Percentiles rank a stretch among this genome's conserved stretches.
Conservation (phyloP, 345 rosid species). For the Rhizophora mangle region DNA sequence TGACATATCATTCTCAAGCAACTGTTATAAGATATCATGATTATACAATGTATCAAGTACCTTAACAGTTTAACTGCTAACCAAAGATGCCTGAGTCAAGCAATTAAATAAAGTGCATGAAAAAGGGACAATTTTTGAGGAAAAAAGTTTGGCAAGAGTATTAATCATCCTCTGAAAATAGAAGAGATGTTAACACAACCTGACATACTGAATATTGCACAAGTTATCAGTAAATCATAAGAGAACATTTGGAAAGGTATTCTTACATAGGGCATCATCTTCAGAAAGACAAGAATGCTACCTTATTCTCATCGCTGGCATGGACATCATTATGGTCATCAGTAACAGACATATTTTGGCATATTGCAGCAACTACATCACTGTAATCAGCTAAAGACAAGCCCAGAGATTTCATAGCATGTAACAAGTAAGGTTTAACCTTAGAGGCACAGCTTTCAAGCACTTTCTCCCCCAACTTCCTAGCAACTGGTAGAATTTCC, state of each 20-base stretch:
- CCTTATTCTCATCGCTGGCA: constrained; percentile 44
- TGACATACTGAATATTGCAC: background rate
- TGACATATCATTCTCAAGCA: background rate
- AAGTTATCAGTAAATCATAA: background rate
- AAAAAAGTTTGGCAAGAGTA: background rate
- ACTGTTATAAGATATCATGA: background rate
- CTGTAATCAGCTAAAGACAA: constrained; percentile 56
- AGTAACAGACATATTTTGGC: constrained; percentile 45
- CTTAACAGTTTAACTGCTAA: too few species aligned
- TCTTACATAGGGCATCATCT: background rate
- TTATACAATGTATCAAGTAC: too few species aligned
- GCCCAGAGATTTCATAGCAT: constrained; percentile 54
- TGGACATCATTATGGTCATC: constrained; percentile 37
- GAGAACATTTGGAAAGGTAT: background rate
- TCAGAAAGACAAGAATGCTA: constrained; percentile 25
- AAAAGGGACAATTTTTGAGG: background rate
- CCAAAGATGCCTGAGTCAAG: too few species aligned
- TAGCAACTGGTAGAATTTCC: constrained; percentile 66
- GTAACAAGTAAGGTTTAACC: constrained; percentile 59
- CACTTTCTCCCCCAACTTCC: constrained; percentile 66
- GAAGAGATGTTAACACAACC: background rate
- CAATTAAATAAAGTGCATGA: background rate
- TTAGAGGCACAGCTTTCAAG: constrained; percentile 60
- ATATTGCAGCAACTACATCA: constrained; percentile 57
- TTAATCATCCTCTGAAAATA: background rate